phyloP scores from a whole-genome alignment of 2,329 filamentous ascomycete species.

The Paecilomyces niveus region DNA sequence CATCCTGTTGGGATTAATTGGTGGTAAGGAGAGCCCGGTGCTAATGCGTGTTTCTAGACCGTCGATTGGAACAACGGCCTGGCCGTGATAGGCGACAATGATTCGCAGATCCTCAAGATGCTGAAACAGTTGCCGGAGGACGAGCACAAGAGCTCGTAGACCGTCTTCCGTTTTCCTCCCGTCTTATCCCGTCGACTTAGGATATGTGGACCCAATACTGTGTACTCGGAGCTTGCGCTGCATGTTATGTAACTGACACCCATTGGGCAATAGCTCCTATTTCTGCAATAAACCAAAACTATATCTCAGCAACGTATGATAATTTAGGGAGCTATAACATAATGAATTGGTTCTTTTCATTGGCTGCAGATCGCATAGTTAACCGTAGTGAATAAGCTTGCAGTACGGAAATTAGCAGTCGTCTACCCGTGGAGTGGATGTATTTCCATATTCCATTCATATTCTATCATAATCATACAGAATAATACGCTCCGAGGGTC shows the following conservation, averaged over 20 bases:
- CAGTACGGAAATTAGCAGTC: neutral
- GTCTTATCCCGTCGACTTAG: neutral
- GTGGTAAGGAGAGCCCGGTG: no score
- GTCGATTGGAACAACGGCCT: slow-evolving; percentile 94
- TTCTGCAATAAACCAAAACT: neutral
- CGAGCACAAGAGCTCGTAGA: neutral
- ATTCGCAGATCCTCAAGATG: slow-evolving; percentile 84
- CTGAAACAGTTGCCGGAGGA: slow-evolving; percentile 53
- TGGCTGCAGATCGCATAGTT: neutral
- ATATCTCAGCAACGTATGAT: neutral
- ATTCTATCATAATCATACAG: neutral
- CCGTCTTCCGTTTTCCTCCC: slow-evolving; percentile 11
- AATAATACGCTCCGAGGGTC: neutral
- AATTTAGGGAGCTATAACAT: neutral
- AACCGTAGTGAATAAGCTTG: neutral
- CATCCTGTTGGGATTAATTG: slow-evolving; percentile 3
- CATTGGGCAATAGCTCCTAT: neutral
- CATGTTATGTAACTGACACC: neutral
- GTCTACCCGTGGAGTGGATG: neutral
- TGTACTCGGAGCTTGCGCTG: neutral
- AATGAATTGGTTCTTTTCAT: neutral
- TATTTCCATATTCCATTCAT: neutral
- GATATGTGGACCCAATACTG: neutral
- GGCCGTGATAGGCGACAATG: slow-evolving; percentile 66
- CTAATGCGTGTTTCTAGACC: slow-evolving; percentile 27